A percentile compares a stretch with the other conserved stretches of the same genome.
Evolutionary conservation across 257 asterid genomes (phyloP).

Genomic region (Solanum neorickii): DNA sequence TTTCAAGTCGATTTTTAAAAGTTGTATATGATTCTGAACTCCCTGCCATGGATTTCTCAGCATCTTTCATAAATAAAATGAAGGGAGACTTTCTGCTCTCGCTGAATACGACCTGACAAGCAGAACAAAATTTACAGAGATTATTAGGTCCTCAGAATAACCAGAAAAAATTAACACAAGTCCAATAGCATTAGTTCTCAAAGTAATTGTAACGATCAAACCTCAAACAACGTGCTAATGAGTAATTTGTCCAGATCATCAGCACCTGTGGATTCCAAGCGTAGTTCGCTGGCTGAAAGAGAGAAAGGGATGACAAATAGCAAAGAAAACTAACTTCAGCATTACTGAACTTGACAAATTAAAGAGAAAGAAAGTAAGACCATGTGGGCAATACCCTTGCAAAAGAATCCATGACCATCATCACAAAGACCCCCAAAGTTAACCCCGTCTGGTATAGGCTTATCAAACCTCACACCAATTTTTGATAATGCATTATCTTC

Average conservation of each 20-base stretch:
- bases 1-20: conserved; percentile 68
- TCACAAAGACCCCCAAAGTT: conserved; percentile 88
- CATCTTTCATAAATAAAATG: conserved; percentile 84
- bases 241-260: conserved; percentile 70
- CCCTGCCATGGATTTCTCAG: conserved; percentile 79
- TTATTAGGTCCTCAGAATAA: neutral
- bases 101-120: conserved; percentile 45
- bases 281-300: conserved; percentile 56
- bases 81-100: conserved; percentile 77
- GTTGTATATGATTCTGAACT: conserved; percentile 55
- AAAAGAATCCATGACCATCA: conserved; percentile 81
- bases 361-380: conserved; percentile 6
- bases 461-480: conserved; percentile 87
- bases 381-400: conserved; percentile 54
- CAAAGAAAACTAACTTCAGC: neutral
- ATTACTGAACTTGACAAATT: neutral
- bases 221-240: conserved; percentile 80
- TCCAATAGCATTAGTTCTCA: neutral
- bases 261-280: conserved; percentile 49
- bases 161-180: neutral
- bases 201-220: conserved; percentile 9
- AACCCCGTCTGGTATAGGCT: conserved; percentile 68
- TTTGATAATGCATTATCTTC: conserved; percentile 71
- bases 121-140: conserved; percentile 1
- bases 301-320: conserved; percentile 2